A percentile compares a stretch with the other conserved stretches of the same genome.
Evolutionary conservation across 2,329 filamentous ascomycete species (phyloP).

Genomic region (Aspergillus unguis): DNA sequence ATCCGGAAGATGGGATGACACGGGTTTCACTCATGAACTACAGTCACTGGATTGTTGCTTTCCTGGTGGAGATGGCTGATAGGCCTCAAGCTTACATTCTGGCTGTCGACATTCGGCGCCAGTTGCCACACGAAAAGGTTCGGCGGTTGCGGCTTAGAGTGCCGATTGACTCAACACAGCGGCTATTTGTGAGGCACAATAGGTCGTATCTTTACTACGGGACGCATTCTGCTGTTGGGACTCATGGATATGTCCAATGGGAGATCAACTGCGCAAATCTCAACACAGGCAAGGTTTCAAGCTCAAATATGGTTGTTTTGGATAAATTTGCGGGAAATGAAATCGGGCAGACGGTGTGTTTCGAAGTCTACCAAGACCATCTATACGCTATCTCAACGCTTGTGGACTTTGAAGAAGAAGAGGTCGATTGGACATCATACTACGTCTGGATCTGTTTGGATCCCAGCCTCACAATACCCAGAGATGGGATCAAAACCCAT

Average conservation of each 20-base stretch:
- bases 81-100: slow-evolving; percentile 52
- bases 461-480: slow-evolving; percentile 43
- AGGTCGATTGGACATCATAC: slow-evolving; percentile 65
- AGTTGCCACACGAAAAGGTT: slow-evolving; percentile 18
- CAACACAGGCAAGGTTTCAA: slow-evolving; percentile 37
- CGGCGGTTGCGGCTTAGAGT: slow-evolving; percentile 43
- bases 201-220: slow-evolving; percentile 62
- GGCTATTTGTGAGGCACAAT: slow-evolving; percentile 67
- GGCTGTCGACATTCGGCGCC: slow-evolving; percentile 44
- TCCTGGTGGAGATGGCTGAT: slow-evolving; percentile 50
- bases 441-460: slow-evolving; percentile 66
- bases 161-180: slow-evolving; percentile 48
- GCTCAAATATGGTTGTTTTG: slow-evolving; percentile 49
- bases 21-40: slow-evolving; percentile 57
- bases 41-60: slow-evolving; percentile 56
- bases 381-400: slow-evolving; percentile 71
- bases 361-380: slow-evolving; percentile 63
- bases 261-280: slow-evolving; percentile 55
- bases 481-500: slow-evolving; percentile 42
- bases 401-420: slow-evolving; percentile 59
- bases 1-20: slow-evolving; percentile 35
- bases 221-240: slow-evolving; percentile 55
- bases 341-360: slow-evolving; percentile 65
- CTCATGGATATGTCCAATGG: slow-evolving; percentile 62
- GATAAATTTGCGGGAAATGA: slow-evolving; percentile 61